Conservation (phyloP, 2,329 filamentous ascomycete species). For the Fusarium redolens region DNA sequence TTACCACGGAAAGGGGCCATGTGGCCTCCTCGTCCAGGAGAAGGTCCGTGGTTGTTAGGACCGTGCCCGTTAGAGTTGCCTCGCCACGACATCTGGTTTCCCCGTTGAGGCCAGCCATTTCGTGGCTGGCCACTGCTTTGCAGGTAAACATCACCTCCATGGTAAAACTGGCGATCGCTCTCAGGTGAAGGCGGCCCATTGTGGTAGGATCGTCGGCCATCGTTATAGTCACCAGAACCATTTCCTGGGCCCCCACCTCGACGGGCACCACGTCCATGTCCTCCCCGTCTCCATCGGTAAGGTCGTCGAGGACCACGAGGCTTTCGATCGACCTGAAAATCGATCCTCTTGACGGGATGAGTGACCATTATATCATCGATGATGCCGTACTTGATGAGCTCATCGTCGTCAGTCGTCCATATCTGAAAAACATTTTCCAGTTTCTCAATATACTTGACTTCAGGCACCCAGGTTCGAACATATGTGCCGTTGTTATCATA, state of each 20-base stretch:
- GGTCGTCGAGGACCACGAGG: slow-evolving; percentile 47
- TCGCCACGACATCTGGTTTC: slow-evolving; percentile 24
- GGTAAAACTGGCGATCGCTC: slow-evolving; percentile 20
- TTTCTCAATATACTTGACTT: slow-evolving; percentile 66
- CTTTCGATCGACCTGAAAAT: slow-evolving; percentile 69
- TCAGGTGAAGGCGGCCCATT: slow-evolving; percentile 13
- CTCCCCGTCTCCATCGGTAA: slow-evolving; percentile 43
- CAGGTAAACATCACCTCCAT: not conserved
- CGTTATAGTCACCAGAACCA: not conserved
- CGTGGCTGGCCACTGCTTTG: slow-evolving; percentile 2
- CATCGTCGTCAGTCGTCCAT: slow-evolving; percentile 71
- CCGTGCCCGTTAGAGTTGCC: slow-evolving; percentile 19
- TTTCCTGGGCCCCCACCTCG: slow-evolving; percentile 3
- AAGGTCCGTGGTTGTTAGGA: not conserved
- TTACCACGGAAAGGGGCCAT: slow-evolving; percentile 21
- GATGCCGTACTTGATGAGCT: slow-evolving; percentile 68
- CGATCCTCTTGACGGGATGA: slow-evolving; percentile 72
- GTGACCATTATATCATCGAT: slow-evolving; percentile 72
- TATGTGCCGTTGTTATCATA: slow-evolving; percentile 79
- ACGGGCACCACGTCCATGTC: slow-evolving; percentile 36
- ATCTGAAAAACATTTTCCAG: slow-evolving; percentile 74
- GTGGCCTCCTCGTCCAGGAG: slow-evolving; percentile 4
- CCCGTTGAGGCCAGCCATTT: slow-evolving; percentile 11
- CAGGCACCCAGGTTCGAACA: slow-evolving; percentile 78
- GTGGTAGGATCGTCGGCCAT: not conserved